Base-by-base conservation (phyloP, 192 early-diverging fungal species). In the Chytriomyces sp. region DNA sequence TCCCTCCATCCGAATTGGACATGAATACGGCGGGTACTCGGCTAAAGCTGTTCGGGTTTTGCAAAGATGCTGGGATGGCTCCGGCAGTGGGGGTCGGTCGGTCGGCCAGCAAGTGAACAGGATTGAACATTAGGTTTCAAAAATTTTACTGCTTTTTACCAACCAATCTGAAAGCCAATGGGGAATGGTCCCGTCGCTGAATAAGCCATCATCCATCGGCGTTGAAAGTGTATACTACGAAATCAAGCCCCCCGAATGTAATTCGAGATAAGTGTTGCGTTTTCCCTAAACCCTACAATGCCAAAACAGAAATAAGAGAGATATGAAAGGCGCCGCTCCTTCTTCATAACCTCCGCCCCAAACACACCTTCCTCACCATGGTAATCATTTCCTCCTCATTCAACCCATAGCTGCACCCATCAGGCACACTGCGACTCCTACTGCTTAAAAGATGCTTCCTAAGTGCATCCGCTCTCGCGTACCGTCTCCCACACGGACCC, bases 401-500 rank as follows among this genome's bases (percentile, higher is more conserved):
- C 38, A 72, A 26, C 25, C 70, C 70, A 39, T 25, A 57, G 14
- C 25, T 39, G 38, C 70, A 72, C 22, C 70, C 70, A 31, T 33
- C 55, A 33, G 36, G 22, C 31, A 8, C 38, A 39, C 12, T 38
- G 5, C 58, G 28, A 39, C 60, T 64, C 34, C 54, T 40, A 8
- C 19, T 28, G 25, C 38, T 44, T 28, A 55, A 59, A 22, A 73
- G 36, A 73, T 73, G 72, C 41, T 62, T 73, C 62, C 61, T 64
- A 40, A 73, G 44, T 19, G 72, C 72, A 53, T 73, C 72, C 3
- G 60, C 72, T n/a, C 72, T 36, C 30, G 72, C 72, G 56, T 64
- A 73, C 36, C 72, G n/a, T 38, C 52, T 62, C 61, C 62, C 72
- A 56, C 72, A 73, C 8, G n/a, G n/a, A n/a, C 26, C 19, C 52